Evolutionary conservation across 164 flowering plant species (phyloP).

Genomic region (Nelumbo lutea): DNA sequence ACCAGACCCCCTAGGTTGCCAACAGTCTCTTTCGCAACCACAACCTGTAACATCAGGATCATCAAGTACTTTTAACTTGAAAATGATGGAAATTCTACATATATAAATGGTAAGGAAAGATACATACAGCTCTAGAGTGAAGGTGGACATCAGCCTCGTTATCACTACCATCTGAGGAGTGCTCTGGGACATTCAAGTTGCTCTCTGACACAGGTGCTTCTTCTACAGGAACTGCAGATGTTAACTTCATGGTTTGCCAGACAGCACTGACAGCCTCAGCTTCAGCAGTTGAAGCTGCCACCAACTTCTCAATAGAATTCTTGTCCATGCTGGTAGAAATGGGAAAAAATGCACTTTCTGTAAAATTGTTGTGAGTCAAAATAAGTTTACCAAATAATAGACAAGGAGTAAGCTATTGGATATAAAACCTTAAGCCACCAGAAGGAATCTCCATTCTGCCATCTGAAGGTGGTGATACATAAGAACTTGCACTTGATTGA

Average conservation of each 20-base stretch:
- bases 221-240: constrained; percentile 46
- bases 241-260: constrained; percentile 85
- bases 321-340: constrained; percentile 46
- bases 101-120: background rate
- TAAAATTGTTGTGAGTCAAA: background rate
- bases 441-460: constrained; percentile 26
- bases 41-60: constrained; percentile 56
- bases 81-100: background rate
- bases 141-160: constrained; percentile 86
- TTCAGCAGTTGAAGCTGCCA: constrained; percentile 93
- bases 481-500: constrained; percentile 26
- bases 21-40: constrained; percentile 91
- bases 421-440: constrained; percentile 49
- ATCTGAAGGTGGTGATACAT: constrained; percentile 27
- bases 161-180: constrained; percentile 72
- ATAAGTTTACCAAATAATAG: background rate
- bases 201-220: constrained; percentile 55
- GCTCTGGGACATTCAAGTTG: constrained; percentile 49
- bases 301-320: constrained; percentile 75
- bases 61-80: constrained; percentile 11
- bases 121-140: constrained; percentile 93
- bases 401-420: background rate
- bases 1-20: constrained; percentile 97
- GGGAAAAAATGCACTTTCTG: background rate
- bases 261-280: constrained; percentile 90